A percentile compares a stretch with the other conserved stretches of the same genome.
phyloP scores from a whole-genome alignment of 108 stramenopile species.

The Conticribra weissflogii region DNA sequence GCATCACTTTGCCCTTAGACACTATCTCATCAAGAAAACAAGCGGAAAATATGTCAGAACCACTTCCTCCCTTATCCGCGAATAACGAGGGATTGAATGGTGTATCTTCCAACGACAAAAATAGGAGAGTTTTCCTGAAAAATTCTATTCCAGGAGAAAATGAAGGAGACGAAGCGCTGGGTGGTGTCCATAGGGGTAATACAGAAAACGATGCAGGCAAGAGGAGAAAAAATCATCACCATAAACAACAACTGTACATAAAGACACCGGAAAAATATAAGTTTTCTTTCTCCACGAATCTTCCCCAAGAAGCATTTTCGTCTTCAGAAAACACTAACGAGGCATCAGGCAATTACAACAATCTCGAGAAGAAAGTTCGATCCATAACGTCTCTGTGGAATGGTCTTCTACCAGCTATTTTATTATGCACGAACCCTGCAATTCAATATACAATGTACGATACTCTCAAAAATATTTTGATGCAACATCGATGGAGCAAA shows the following conservation, averaged over 20 bases:
- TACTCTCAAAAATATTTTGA: slow-evolving; percentile 53
- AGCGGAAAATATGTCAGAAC: slow-evolving; percentile 30
- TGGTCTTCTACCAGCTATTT: slow-evolving; percentile 83
- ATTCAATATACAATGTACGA: slow-evolving; percentile 95
- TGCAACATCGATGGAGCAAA: slow-evolving; percentile 25
- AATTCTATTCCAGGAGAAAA: too few relatives aligned
- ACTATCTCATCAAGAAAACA: slow-evolving; percentile 81
- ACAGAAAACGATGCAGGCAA: too few relatives aligned
- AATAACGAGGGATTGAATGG: too few relatives aligned
- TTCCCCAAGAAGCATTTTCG: slow-evolving; percentile 31
- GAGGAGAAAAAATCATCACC: neutral
- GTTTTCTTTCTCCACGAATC: slow-evolving; percentile 43
- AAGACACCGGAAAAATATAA: slow-evolving; percentile 25
- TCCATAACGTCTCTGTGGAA: slow-evolving; percentile 69
- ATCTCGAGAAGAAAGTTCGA: slow-evolving; percentile 6
- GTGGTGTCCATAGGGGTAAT: too few relatives aligned
- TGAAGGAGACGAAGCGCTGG: too few relatives aligned
- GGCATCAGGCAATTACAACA: neutral
- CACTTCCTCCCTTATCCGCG: too few relatives aligned
- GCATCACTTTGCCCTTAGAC: slow-evolving; percentile 89
- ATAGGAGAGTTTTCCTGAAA: neutral
- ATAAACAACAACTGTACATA: slow-evolving; percentile 16
- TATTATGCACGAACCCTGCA: slow-evolving; percentile 92
- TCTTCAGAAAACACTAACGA: neutral
- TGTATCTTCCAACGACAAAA: neutral